Percentiles rank a stretch among this genome's conserved stretches.
These are phyloP conservation scores for Cicer chorassanicum DNA, from an alignment of 306 rosid genomes.

Conservation along the genomic window DNA sequence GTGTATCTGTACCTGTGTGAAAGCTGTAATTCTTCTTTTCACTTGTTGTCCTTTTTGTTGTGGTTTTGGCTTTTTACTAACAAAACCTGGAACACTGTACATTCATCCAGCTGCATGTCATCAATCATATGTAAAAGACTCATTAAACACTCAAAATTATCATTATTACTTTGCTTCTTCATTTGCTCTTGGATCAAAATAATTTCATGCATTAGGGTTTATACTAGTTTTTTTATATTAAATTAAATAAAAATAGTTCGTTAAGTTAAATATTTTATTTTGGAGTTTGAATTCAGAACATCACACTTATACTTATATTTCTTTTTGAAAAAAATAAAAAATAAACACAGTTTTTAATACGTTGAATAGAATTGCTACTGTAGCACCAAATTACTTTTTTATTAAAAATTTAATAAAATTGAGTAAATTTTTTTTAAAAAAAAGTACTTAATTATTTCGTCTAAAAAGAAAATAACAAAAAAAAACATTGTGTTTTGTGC, in stretches of 20 bases:
- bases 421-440: no score
- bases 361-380: not conserved
- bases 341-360: not conserved
- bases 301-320: no score
- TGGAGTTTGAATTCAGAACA: no score
- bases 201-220: conserved; percentile 14
- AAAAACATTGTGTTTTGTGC: not conserved
- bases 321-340: not conserved
- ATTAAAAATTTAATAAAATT: not conserved
- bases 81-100: conserved; percentile 26
- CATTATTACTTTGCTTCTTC: conserved; percentile 35
- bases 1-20: conserved; percentile 37
- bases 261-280: no score
- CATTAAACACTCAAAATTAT: conserved; percentile 38
- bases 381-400: not conserved
- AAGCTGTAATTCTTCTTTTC: conserved; percentile 35
- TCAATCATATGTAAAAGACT: conserved; percentile 34
- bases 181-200: conserved; percentile 35
- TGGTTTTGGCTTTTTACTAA: conserved; percentile 14
- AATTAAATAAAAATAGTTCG: not conserved
- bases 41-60: conserved; percentile 28
- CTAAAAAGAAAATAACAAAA: no score
- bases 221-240: not conserved
- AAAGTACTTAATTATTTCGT: no score
- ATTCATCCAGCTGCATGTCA: conserved; percentile 11